These are phyloP conservation scores for Lasiodiplodia gonubiensis DNA, from an alignment of 2,329 filamentous ascomycete species.

Conservation along the genomic window DNA sequence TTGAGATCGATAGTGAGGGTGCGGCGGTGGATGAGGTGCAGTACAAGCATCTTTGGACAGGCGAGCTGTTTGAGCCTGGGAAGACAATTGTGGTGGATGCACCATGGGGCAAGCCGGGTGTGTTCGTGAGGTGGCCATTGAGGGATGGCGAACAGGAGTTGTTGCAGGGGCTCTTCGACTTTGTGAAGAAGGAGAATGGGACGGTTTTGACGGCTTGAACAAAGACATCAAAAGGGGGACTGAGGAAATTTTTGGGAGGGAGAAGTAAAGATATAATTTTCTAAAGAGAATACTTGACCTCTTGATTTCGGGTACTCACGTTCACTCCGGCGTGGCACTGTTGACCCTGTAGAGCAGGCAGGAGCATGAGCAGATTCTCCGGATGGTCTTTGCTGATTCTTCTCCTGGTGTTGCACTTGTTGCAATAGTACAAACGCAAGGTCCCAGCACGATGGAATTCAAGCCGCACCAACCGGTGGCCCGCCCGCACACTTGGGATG, in stretches of 20 bases:
- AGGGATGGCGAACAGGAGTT: slow-evolving; percentile 33
- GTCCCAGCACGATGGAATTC: neutral
- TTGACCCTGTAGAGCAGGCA: no score
- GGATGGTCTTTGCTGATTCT: no score
- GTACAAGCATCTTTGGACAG: slow-evolving; percentile 39
- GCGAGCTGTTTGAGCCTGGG: slow-evolving; percentile 33
- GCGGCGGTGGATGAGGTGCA: slow-evolving; percentile 14
- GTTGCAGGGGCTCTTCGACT: slow-evolving; percentile 36
- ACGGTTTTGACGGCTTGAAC: slow-evolving; percentile 13
- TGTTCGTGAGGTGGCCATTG: slow-evolving; percentile 35
- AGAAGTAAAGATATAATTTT: neutral
- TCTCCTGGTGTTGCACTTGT: no score
- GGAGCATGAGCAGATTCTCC: neutral
- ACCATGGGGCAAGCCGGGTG: slow-evolving; percentile 38
- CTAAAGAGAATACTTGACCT: neutral
- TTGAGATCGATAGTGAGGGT: slow-evolving; percentile 26
- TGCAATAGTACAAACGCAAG: no score
- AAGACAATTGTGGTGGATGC: slow-evolving; percentile 35
- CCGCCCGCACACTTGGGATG: neutral
- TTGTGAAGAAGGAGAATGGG: slow-evolving; percentile 38
- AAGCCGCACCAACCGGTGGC: slow-evolving; percentile 8
- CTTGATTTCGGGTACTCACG: no score
- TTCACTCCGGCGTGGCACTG: no score
- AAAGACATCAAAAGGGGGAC: neutral
- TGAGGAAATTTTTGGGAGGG: neutral